Evolutionary conservation across 169 alveolate species (phyloP).

Genomic region (Eimeria acervulina): DNA sequence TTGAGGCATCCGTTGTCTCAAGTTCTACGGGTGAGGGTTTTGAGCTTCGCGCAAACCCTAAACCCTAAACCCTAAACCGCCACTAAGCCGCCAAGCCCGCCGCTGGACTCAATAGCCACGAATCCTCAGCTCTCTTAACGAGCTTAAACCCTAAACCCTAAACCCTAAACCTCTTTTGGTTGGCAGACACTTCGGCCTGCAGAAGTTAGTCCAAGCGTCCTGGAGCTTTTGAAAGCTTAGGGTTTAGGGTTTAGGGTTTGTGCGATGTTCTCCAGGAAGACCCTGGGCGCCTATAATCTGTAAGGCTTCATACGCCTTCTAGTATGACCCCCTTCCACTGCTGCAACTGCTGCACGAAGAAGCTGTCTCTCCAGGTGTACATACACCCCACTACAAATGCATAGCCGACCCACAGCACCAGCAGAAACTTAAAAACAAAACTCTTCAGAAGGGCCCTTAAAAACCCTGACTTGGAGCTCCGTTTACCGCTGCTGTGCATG

Average conservation of each 20-base stretch:
- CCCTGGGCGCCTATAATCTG: too few species aligned
- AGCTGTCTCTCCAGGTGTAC: conserved; percentile 2
- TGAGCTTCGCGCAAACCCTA: neutral
- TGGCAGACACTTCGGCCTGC: neutral
- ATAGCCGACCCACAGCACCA: conserved; percentile 4
- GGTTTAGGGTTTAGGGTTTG: conserved; percentile 44
- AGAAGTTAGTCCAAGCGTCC: neutral
- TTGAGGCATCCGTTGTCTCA: too few species aligned
- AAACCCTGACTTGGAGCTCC: conserved; percentile 1
- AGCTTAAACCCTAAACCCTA: conserved; percentile 11
- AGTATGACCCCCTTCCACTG: neutral
- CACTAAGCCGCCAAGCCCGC: neutral
- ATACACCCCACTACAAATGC: conserved; percentile 56
- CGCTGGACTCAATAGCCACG: neutral
- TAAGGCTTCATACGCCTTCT: too few species aligned
- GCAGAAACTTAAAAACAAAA: neutral
- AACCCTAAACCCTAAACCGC: conserved; percentile 36
- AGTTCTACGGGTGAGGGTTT: too few species aligned
- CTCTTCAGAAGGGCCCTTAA: neutral
- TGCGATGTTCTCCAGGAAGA: too few species aligned
- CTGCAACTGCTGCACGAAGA: neutral
- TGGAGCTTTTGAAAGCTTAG: neutral
- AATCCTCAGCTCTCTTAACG: too few species aligned
- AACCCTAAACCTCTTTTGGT: conserved; percentile 26
- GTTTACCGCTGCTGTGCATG: neutral